Evolutionary conservation across 1,284 basidiomycete genomes (phyloP).

Genomic region (Pseudozyma tsukubaensis): DNA sequence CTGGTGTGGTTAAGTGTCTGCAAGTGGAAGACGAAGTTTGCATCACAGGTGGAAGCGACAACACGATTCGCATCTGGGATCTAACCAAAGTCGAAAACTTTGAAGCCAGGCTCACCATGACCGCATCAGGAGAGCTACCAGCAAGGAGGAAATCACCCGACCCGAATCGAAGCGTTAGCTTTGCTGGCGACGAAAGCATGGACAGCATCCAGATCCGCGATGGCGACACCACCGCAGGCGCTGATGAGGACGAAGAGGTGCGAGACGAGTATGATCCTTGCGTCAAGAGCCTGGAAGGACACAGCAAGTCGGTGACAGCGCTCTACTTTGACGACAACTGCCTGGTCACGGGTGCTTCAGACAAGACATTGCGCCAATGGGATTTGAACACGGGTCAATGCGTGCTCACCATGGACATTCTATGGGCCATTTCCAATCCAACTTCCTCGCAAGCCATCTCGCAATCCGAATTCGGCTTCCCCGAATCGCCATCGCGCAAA

Average conservation of each 20-base stretch:
- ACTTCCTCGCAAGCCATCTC: slow-evolving; percentile 72
- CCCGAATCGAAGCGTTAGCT: slow-evolving; percentile 13
- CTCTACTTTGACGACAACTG: slow-evolving; percentile 95
- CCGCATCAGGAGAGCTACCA: slow-evolving; percentile 49
- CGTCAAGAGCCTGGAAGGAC: slow-evolving; percentile 84
- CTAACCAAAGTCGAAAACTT: slow-evolving; percentile 64
- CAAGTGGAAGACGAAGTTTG: slow-evolving; percentile 94
- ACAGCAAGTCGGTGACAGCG: slow-evolving; percentile 89
- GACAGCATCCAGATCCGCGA: slow-evolving; percentile 46
- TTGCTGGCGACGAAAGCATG: slow-evolving; percentile 35
- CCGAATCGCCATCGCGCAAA: slow-evolving; percentile 70
- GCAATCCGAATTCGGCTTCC: slow-evolving; percentile 56
- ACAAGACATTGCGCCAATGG: slow-evolving; percentile 99
- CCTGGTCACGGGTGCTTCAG: slow-evolving; percentile 94
- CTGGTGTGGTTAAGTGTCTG: slow-evolving; percentile 79
- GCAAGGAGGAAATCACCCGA: slow-evolving; percentile 31
- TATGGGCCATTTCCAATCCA: slow-evolving; percentile 98
- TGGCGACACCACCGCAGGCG: slow-evolving; percentile 28
- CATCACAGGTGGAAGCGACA: slow-evolving; percentile 89
- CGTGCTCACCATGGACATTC: slow-evolving; percentile 98
- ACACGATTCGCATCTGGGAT: slow-evolving; percentile 73
- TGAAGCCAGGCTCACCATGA: slow-evolving; percentile 55
- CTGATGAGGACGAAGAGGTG: slow-evolving; percentile 71
- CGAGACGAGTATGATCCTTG: slow-evolving; percentile 73
- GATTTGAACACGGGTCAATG: slow-evolving; percentile 96